These are phyloP conservation scores for Cryptococcus wingfieldii DNA, from an alignment of 1,284 basidiomycete genomes.

Conservation along the genomic window DNA sequence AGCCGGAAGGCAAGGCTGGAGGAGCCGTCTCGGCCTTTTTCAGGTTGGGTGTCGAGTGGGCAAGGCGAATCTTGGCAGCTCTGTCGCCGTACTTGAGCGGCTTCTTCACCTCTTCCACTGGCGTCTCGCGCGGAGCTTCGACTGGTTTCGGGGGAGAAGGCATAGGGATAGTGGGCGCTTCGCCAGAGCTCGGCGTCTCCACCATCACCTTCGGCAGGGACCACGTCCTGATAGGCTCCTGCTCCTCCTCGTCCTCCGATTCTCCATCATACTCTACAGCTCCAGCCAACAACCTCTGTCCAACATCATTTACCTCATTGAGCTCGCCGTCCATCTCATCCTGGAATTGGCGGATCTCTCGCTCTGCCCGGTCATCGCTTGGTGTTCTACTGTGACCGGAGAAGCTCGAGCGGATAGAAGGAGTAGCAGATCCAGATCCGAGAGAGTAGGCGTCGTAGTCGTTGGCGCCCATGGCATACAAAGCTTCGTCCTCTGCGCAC, in stretches of 20 bases:
- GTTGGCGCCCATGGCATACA: constrained; percentile 23
- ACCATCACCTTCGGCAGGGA: background rate
- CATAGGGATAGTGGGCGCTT: constrained; percentile 9
- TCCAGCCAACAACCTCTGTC: constrained; percentile 14
- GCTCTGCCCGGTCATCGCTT: constrained; percentile 12
- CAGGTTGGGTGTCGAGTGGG: constrained; percentile 29
- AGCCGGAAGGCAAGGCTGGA: constrained; percentile 15
- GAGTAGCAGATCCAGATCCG: constrained; percentile 11
- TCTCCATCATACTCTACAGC: constrained; percentile 26
- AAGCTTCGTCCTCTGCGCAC: constrained; percentile 33
- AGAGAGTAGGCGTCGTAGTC: constrained; percentile 19
- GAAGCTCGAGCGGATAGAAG: background rate
- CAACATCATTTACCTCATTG: constrained; percentile 13
- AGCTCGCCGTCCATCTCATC: constrained; percentile 7
- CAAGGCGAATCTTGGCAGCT: constrained; percentile 27
- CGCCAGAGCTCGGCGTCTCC: background rate
- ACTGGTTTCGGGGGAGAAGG: constrained; percentile 6
- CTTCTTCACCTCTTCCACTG: constrained; percentile 2
- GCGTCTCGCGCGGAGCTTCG: background rate
- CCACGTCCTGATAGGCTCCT: constrained; percentile 11
- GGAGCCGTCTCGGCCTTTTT: constrained; percentile 6
- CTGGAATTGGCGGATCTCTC: constrained; percentile 9
- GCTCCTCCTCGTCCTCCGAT: constrained; percentile 24
- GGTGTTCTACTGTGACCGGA: constrained; percentile 4
- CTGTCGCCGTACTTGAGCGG: constrained; percentile 31